These are phyloP conservation scores for Cantharellus cinnabarinus DNA, from an alignment of 768 basidiomycete genomes.

Conservation along the genomic window DNA sequence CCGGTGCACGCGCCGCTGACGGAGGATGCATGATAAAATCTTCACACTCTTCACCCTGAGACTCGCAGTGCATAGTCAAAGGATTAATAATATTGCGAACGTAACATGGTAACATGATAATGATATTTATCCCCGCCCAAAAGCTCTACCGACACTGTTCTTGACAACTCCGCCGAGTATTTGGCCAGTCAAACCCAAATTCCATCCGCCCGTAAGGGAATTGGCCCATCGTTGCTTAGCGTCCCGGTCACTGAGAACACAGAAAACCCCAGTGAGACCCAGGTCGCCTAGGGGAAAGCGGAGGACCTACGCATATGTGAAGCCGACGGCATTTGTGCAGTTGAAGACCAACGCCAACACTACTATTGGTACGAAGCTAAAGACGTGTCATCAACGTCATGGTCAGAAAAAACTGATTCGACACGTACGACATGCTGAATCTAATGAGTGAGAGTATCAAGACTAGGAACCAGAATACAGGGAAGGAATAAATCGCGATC, in stretches of 20 bases:
- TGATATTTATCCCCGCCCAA: slow-evolving; percentile 21
- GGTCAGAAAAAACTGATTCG: background rate
- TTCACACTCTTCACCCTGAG: no score
- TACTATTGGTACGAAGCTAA: slow-evolving; percentile 87
- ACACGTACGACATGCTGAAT: slow-evolving; percentile 63
- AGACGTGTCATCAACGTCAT: background rate
- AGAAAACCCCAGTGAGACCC: background rate
- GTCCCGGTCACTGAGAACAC: slow-evolving; percentile 49
- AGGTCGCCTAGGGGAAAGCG: background rate
- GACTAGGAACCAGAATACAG: slow-evolving; percentile 68
- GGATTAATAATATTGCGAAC: no score
- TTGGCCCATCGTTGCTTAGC: slow-evolving; percentile 83
- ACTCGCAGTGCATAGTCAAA: no score
- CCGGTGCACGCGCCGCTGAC: no score
- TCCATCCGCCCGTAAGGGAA: slow-evolving; percentile 46
- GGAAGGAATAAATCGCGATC: slow-evolving; percentile 81
- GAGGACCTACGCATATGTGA: slow-evolving; percentile 73
- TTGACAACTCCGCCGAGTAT: slow-evolving; percentile 65
- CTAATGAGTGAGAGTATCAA: slow-evolving; percentile 79
- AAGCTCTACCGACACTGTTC: slow-evolving; percentile 58
- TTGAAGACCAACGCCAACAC: slow-evolving; percentile 90
- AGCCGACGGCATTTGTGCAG: slow-evolving; percentile 83
- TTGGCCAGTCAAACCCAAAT: slow-evolving; percentile 56
- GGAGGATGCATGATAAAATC: no score
- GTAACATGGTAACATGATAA: no score